Evolutionary conservation across 352 stramenopile species (phyloP), one percentile per base, ranked within the genome.

Genomic region (Globisporangium mamillatum): DNA sequence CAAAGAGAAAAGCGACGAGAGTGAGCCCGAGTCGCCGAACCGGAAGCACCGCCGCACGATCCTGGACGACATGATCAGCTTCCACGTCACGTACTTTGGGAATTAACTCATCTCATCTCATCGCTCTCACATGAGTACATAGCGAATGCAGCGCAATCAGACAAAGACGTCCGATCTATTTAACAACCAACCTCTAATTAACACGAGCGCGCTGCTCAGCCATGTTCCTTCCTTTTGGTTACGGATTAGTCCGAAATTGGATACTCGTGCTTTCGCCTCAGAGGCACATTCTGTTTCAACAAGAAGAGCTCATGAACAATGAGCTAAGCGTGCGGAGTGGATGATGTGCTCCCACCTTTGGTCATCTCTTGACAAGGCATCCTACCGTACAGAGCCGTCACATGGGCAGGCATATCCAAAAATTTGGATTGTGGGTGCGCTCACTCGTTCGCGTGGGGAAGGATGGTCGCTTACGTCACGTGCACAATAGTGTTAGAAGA

Each of bases 41-140:
- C 14, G 38, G 2, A 60, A 61, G 20, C 34, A 9, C 52, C 50
- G 22, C 18, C 62, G 62, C 1, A 67, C 62, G 32, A 50, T 84
- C 27, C 52, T 84, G 22, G 77, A 84, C 58, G 75, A 81, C 27
- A 80, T 84, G 68, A 74, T 84, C 41, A 75, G 69, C 68, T 84
- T 82, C 62, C 75, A 84, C 55, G 73, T 82, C 59, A 65, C 63
- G 63, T 69, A 77, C 34, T 67, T 67, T 24, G 66, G 59, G 22
- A 32, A 8, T 4, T 63, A 32, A 20, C 8, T 63, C 24, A 67
- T 3, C 25, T 32, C 46, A 58, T 27, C 20, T 53, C 18, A 52
- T 57, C 54, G 16, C 20, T 38, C 24, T 12, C 53, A 18, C 50
- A 2, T 4, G 41, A n/a, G 41, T n/a, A 9, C 41, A 50, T 20